Base-by-base conservation (phyloP, 331 rosid species). In the Telfairia occidentalis region DNA sequence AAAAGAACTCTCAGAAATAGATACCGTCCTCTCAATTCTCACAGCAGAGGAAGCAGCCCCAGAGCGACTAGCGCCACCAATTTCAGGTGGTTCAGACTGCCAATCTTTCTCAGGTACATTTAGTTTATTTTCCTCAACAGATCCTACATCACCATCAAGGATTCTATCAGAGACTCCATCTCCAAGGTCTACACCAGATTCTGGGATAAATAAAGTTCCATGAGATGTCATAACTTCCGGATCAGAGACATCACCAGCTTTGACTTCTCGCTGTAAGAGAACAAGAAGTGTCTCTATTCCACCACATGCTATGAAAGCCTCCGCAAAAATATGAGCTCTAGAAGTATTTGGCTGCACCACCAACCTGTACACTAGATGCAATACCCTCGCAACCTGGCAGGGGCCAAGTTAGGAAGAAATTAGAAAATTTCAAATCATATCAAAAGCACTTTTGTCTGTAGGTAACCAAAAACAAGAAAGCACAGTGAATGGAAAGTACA, bases 211-310 rank as follows among this genome's bases (percentile, higher is more conserved):
- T 29, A 76, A 78, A 79, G 32, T 65, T 78, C 88, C 85, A 32
- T 83, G 74, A 74, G 28, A 43, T 53, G 84, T 67, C 60, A 67
- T 59, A 26, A 83, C 81, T 77, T 92, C 93, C 34, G 74, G 77
- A 78, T 73, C 81, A 82, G 59, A 84, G 82, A n/a, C 82, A 77
- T 95, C 99, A 69, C 96, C 93, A 65, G 85, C 79, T 84, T 88
- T 95, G 78, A 91, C 93, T 81, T 95, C 99, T 43, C 93, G 89
- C 74, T 90, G 99, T 80, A 92, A 86, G 73, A 95, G 85, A 82
- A 95, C 97, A 77, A 95, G 93, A 85, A 95, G 90, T 48, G 97
- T 87, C 89, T 92, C 99, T 80, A 95, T 73, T 64, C 97, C 97
- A 37, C 97, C 97, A 83, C 88, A 85, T 71, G 91, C 87, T 73